phyloP scores from a whole-genome alignment of 2,329 filamentous ascomycete species.

The Paradendryphiella salina region DNA sequence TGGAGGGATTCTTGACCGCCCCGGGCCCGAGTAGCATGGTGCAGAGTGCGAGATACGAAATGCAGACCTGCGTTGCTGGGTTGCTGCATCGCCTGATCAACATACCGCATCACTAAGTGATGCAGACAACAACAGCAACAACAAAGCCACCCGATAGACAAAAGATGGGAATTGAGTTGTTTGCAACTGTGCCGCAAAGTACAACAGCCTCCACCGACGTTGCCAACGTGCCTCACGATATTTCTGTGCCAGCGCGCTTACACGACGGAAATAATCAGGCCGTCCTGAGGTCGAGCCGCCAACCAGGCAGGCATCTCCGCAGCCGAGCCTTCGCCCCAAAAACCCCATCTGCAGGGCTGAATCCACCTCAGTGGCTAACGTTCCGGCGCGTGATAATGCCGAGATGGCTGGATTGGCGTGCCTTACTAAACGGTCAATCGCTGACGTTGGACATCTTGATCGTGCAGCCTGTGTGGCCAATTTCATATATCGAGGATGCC shows the following conservation, averaged over 20 bases:
- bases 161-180: too few species aligned
- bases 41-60: neutral
- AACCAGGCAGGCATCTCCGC: neutral
- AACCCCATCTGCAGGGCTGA: conserved; percentile 10
- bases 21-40: neutral
- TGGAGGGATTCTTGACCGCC: neutral
- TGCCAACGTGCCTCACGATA: neutral
- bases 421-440: conserved; percentile 9
- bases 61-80: conserved; percentile 3
- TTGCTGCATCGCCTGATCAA: neutral
- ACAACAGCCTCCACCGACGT: conserved; percentile 12
- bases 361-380: neutral
- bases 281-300: too few species aligned
- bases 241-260: conserved; percentile 4
- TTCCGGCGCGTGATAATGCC: conserved; percentile 15
- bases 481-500: conserved; percentile 19
- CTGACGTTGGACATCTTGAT: conserved; percentile 18
- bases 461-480: conserved; percentile 12
- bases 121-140: neutral
- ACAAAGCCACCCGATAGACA: neutral
- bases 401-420: conserved; percentile 8
- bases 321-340: conserved; percentile 16
- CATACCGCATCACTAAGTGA: neutral
- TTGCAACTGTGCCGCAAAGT: neutral
- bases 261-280: conserved; percentile 13